These are phyloP conservation scores for Blastomyces parvus DNA, from an alignment of 2,329 filamentous ascomycete species.

Conservation along the genomic window DNA sequence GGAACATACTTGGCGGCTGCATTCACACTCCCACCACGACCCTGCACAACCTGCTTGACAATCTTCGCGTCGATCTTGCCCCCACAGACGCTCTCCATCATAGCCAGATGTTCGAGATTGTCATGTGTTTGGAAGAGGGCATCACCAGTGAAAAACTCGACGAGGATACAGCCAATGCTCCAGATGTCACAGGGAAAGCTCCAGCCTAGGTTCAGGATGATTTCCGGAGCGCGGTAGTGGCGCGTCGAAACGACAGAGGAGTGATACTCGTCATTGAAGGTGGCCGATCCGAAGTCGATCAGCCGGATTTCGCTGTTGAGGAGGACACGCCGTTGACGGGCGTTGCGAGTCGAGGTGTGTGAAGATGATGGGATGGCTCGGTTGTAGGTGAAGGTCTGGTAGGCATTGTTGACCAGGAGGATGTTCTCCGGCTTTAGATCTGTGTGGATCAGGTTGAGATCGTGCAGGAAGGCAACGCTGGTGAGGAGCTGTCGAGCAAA, in stretches of 20 bases:
- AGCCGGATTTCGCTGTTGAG: conserved; percentile 57
- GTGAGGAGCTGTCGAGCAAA: conserved; percentile 94
- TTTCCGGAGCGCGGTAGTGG: conserved; percentile 58
- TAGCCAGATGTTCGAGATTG: conserved; percentile 57
- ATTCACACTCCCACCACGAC: conserved; percentile 41
- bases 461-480: conserved; percentile 96
- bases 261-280: conserved; percentile 60
- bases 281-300: conserved; percentile 59
- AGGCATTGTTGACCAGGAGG: conserved; percentile 53
- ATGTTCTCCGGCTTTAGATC: conserved; percentile 62
- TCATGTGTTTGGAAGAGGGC: conserved; percentile 60
- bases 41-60: conserved; percentile 44
- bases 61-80: conserved; percentile 47
- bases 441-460: conserved; percentile 94
- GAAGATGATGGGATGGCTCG: conserved; percentile 57
- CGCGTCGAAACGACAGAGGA: conserved; percentile 58
- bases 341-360: conserved; percentile 46
- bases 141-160: conserved; percentile 60
- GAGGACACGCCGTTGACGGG: conserved; percentile 53
- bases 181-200: conserved; percentile 60
- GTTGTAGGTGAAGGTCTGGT: conserved; percentile 62
- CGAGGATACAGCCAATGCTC: conserved; percentile 60
- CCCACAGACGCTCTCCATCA: conserved; percentile 58
- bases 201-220: conserved; percentile 59
- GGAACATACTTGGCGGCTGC: conserved; percentile 46